Conservation (phyloP, 257 asterid species). For the Nicotiana sylvestris region DNA sequence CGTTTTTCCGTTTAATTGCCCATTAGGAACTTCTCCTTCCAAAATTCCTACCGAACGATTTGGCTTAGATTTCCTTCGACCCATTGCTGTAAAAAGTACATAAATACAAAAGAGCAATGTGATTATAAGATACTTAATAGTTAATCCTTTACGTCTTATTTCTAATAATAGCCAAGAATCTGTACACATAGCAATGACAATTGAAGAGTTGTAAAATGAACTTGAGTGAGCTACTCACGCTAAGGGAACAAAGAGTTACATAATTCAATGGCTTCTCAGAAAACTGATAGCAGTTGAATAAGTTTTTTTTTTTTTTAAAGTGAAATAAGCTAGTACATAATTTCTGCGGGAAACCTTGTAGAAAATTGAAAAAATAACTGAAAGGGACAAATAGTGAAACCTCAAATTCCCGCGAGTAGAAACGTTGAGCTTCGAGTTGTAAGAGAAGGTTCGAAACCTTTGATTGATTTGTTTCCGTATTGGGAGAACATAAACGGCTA, state of each 20-base stretch:
- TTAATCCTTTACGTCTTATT: background rate
- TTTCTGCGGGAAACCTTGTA: background rate
- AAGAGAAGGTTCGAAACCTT: background rate
- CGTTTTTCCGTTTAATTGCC: slow-evolving; percentile 21
- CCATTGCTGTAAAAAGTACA: slow-evolving; percentile 41
- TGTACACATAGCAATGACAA: background rate
- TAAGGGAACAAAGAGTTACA: background rate
- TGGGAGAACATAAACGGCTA: background rate
- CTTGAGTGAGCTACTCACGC: background rate
- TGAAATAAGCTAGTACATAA: background rate
- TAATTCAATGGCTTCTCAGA: background rate
- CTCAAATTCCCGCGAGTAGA: background rate
- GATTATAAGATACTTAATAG: background rate
- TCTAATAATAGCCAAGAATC: background rate
- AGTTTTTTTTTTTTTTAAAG: background rate
- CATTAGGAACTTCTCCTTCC: slow-evolving; percentile 28
- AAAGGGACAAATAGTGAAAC: background rate
- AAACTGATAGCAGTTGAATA: background rate
- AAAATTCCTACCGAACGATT: slow-evolving; percentile 54
- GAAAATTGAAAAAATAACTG: background rate
- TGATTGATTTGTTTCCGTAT: background rate
- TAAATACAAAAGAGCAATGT: background rate
- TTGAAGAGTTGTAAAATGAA: background rate
- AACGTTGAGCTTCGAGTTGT: background rate
- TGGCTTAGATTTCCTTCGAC: slow-evolving; percentile 76